Conservation (phyloP, 345 rosid species). For the Brassica incana region DNA sequence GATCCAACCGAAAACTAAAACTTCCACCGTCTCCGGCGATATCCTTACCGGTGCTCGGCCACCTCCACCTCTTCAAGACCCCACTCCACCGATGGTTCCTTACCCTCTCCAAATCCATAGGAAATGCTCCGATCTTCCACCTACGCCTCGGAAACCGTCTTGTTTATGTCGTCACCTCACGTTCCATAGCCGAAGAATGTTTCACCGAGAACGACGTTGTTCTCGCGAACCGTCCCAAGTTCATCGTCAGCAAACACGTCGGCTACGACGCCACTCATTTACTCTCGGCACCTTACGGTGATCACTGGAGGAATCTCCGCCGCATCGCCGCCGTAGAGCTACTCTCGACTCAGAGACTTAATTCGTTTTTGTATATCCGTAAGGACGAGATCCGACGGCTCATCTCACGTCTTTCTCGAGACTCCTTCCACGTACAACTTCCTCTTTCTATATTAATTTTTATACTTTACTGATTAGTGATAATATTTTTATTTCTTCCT, state of each 20-base stretch:
- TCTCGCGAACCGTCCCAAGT: slow-evolving; percentile 48
- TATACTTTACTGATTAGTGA: not conserved
- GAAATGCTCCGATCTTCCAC: slow-evolving; percentile 44
- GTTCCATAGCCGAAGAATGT: slow-evolving; percentile 46
- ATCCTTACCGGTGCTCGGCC: slow-evolving; percentile 56
- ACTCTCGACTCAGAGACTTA: slow-evolving; percentile 43
- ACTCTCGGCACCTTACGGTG: slow-evolving; percentile 44
- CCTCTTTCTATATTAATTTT: not conserved
- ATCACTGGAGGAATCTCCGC: slow-evolving; percentile 64
- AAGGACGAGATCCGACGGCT: slow-evolving; percentile 44
- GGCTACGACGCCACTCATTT: slow-evolving; percentile 45
- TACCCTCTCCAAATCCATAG: slow-evolving; percentile 41
- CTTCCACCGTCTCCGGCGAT: slow-evolving; percentile 50
- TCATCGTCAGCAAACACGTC: slow-evolving; percentile 34
- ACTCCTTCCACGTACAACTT: slow-evolving; percentile 24
- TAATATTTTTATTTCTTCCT: not conserved
- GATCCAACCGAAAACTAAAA: slow-evolving; percentile 25
- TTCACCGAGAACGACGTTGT: slow-evolving; percentile 50
- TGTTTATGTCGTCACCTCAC: slow-evolving; percentile 44
- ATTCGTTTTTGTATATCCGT: slow-evolving; percentile 29
- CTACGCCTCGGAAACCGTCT: slow-evolving; percentile 51
- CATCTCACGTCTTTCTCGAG: slow-evolving; percentile 21
- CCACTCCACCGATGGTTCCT: slow-evolving; percentile 44
- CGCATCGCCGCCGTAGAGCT: slow-evolving; percentile 46
- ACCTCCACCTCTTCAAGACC: slow-evolving; percentile 50